Evolutionary conservation across 176 grass and related monocot genomes (phyloP).

Genomic region (Neostapfia colusana): DNA sequence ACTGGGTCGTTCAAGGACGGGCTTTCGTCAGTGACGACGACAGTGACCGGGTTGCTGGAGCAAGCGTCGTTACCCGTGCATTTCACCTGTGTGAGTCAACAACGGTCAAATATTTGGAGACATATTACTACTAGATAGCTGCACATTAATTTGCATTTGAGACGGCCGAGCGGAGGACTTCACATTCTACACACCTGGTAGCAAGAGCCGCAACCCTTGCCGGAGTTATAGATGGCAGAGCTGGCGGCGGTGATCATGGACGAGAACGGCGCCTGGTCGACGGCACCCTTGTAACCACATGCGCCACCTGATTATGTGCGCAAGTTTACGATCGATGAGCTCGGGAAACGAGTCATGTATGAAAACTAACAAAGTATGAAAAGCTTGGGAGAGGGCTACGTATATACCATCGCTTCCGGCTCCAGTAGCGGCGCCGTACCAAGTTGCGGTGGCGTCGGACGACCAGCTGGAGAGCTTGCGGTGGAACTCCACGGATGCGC

Average conservation of each 20-base stretch:
- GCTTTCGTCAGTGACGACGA: slow-evolving; percentile 66
- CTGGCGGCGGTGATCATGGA: slow-evolving; percentile 64
- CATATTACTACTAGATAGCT: background rate
- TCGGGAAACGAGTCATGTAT: background rate
- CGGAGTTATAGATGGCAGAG: slow-evolving; percentile 49
- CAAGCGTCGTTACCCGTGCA: slow-evolving; percentile 53
- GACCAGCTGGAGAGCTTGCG: slow-evolving; percentile 60
- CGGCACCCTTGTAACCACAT: slow-evolving; percentile 58
- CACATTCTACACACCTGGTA: slow-evolving; percentile 31
- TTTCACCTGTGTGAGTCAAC: slow-evolving; percentile 6
- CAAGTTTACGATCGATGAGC: background rate
- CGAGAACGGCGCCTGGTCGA: slow-evolving; percentile 55
- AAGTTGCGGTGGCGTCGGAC: slow-evolving; percentile 46
- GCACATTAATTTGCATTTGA: background rate
- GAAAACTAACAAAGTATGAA: background rate
- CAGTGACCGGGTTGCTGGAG: slow-evolving; percentile 55
- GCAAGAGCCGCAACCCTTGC: slow-evolving; percentile 66
- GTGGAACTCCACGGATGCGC: slow-evolving; percentile 39
- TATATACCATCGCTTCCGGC: slow-evolving; percentile 78
- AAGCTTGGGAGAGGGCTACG: too few relatives aligned
- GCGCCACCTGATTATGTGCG: slow-evolving; percentile 48
- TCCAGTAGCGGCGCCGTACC: slow-evolving; percentile 63
- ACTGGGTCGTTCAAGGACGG: slow-evolving; percentile 45
- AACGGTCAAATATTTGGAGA: background rate
- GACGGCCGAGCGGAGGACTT: background rate